Evolutionary conservation across 2,329 filamentous ascomycete genomes (phyloP).

Genomic region (Scytalidium sp.): DNA sequence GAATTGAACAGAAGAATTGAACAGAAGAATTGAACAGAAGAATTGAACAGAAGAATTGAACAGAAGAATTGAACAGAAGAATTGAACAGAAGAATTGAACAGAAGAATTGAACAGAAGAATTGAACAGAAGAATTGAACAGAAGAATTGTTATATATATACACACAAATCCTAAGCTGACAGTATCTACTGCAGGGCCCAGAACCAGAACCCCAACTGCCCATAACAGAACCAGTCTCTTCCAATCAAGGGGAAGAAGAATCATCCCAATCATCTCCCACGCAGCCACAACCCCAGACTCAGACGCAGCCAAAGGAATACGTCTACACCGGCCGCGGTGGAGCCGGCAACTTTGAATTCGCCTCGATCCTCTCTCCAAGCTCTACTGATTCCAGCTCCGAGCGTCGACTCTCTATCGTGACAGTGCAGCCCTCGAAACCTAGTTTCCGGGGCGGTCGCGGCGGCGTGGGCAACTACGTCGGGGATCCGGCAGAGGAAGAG

Average conservation of each 20-base stretch:
- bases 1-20: too few relatives aligned
- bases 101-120: too few relatives aligned
- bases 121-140: too few relatives aligned
- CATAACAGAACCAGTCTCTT: conserved; percentile 11
- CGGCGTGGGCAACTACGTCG: conserved; percentile 54
- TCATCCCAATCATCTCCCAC: conserved; percentile 7
- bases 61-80: too few relatives aligned
- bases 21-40: too few relatives aligned
- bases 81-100: too few relatives aligned
- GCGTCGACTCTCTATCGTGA: background rate
- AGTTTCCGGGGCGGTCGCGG: conserved; percentile 42
- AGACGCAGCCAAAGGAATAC: too few relatives aligned
- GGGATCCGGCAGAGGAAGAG: conserved; percentile 20
- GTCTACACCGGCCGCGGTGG: conserved; percentile 53
- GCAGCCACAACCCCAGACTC: conserved; percentile 18
- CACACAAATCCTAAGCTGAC: too few relatives aligned
- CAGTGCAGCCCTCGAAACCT: conserved; percentile 3
- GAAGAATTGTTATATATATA: too few relatives aligned
- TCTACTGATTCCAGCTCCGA: conserved; percentile 6
- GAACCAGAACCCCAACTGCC: conserved; percentile 9
- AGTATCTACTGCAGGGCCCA: conserved; percentile 14
- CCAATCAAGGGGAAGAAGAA: conserved; percentile 23
- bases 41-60: too few relatives aligned
- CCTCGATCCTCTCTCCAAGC: conserved; percentile 10
- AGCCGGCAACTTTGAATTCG: conserved; percentile 52